These are phyloP conservation scores for bread wheat (Triticum aestivum) DNA, from an alignment of 176 grass and related monocot species.

Conservation along the genomic window DNA sequence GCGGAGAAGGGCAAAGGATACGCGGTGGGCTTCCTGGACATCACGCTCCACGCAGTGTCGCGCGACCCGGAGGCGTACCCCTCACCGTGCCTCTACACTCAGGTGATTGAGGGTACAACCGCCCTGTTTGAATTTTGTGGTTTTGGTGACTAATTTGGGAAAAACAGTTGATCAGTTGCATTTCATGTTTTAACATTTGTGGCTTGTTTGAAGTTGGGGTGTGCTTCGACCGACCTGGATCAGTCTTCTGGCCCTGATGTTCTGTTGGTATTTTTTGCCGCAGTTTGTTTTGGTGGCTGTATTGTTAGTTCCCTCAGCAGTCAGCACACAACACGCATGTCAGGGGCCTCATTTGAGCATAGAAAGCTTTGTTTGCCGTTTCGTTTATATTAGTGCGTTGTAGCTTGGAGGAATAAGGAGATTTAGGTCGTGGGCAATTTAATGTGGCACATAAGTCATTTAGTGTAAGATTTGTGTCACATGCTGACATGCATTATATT, in stretches of 20 bases:
- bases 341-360: not conserved
- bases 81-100: slow-evolving; percentile 79
- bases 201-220: not conserved
- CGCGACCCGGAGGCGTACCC: slow-evolving; percentile 82
- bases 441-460: not conserved
- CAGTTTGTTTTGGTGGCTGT: not conserved
- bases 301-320: slow-evolving; percentile 3
- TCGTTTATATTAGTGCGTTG: not conserved
- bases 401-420: not conserved
- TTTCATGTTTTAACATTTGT: not conserved
- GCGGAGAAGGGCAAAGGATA: slow-evolving; percentile 67
- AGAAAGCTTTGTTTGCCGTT: not conserved
- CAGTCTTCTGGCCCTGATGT: not conserved
- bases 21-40: slow-evolving; percentile 72
- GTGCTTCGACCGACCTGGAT: slow-evolving; percentile 3
- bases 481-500: not conserved
- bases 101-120: slow-evolving; percentile 49
- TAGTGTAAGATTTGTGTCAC: not conserved
- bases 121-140: not conserved
- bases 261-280: not conserved
- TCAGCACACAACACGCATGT: not conserved
- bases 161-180: not conserved
- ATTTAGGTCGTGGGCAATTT: not conserved
- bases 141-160: not conserved
- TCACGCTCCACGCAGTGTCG: slow-evolving; percentile 89